Conservation (phyloP, 2,329 filamentous ascomycete species). For the Chaetomiaceae sp. region DNA sequence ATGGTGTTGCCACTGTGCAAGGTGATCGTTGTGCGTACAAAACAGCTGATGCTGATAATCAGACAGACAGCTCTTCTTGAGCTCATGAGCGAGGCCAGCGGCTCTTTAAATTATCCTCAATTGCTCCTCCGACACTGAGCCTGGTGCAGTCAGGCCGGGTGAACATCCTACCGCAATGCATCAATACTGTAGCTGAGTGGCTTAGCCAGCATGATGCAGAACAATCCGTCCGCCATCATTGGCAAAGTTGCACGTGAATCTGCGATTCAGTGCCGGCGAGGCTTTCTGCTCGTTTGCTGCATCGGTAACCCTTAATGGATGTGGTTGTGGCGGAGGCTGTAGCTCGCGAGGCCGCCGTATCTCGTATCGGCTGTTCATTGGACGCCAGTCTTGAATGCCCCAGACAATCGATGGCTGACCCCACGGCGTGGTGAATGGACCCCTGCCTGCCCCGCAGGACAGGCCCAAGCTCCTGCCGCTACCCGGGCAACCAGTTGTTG, state of each 20-base stretch:
- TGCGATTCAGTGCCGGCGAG: no score
- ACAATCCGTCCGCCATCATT: not conserved
- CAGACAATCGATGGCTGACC: not conserved
- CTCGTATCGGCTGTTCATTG: not conserved
- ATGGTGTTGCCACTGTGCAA: not conserved
- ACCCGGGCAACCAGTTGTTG: conserved; percentile 18
- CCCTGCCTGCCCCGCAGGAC: not conserved
- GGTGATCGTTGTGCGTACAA: not conserved
- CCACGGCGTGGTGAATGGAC: no score
- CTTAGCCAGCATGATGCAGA: no score
- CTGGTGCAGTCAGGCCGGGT: no score
- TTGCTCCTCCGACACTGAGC: no score
- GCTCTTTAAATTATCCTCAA: not conserved
- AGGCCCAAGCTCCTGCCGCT: conserved; percentile 9
- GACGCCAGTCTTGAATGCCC: not conserved
- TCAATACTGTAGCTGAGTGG: no score
- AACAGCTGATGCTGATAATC: no score
- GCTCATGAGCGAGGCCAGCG: not conserved
- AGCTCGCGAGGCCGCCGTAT: not conserved
- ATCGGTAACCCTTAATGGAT: no score
- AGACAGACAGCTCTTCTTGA: no score
- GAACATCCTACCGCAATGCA: no score
- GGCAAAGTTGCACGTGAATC: no score
- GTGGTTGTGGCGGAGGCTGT: conserved; percentile 2
- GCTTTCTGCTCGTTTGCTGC: no score